Evolutionary conservation across 768 basidiomycete species (phyloP).

Genomic region (Boletus huronensis): DNA sequence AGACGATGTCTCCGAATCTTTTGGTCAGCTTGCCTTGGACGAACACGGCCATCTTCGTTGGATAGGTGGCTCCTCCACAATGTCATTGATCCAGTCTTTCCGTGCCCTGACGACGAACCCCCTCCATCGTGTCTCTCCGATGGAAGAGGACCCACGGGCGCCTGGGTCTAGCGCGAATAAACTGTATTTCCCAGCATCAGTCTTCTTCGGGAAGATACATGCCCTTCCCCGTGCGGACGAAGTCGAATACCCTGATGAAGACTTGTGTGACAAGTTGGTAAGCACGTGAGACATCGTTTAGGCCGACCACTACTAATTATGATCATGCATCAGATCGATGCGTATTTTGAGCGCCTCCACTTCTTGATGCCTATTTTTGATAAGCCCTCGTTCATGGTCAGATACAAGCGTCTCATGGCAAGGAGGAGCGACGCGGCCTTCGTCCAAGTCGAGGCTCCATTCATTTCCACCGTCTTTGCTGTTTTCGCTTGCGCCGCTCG

Average conservation of each 20-base stretch:
- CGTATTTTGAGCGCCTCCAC: conserved; percentile 85
- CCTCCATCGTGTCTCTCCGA: conserved; percentile 73
- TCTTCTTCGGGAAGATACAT: conserved; percentile 82
- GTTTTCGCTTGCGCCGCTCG: conserved; percentile 86
- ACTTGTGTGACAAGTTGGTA: conserved; percentile 84
- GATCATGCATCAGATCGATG: conserved; percentile 57
- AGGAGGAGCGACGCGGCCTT: conserved; percentile 50
- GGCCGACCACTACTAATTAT: conserved; percentile 21
- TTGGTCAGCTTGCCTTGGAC: conserved; percentile 84
- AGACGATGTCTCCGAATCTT: conserved; percentile 79
- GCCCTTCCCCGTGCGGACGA: conserved; percentile 82
- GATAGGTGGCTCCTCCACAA: conserved; percentile 90
- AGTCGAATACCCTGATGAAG: conserved; percentile 82
- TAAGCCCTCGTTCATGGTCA: conserved; percentile 75
- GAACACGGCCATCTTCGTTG: conserved; percentile 89
- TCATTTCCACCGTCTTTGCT: conserved; percentile 81
- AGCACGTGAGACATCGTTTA: conserved; percentile 30
- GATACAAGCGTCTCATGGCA: conserved; percentile 74
- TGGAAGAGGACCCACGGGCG: conserved; percentile 78
- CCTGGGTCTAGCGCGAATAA: conserved; percentile 81
- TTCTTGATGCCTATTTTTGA: conserved; percentile 86
- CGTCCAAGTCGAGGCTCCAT: conserved; percentile 63
- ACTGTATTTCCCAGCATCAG: conserved; percentile 81
- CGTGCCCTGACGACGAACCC: conserved; percentile 70
- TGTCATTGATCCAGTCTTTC: conserved; percentile 90